Percentiles rank a stretch among this genome's conserved stretches.
These are phyloP conservation scores for Pseudotulostoma volvatum DNA, from an alignment of 495 filamentous ascomycete species.

Conservation along the genomic window DNA sequence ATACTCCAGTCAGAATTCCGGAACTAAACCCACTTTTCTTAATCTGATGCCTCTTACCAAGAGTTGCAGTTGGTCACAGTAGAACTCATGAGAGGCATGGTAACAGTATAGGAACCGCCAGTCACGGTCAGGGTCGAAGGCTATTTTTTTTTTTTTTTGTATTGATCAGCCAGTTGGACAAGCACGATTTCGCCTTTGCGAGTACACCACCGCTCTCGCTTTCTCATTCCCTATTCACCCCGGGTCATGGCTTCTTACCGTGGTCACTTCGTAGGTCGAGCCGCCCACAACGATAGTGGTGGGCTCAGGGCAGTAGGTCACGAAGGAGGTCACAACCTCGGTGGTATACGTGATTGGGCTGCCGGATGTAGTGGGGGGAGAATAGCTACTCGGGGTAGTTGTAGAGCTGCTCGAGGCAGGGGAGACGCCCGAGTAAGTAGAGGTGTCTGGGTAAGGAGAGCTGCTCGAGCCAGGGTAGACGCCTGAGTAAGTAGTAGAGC, in stretches of 20 bases:
- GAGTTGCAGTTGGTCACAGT: constrained; percentile 47
- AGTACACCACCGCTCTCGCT: too few relatives aligned
- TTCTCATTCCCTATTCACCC: too few relatives aligned
- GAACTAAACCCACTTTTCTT: background rate
- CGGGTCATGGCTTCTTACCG: constrained; percentile 39
- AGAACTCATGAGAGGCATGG: constrained; percentile 47
- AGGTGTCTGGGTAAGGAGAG: too few relatives aligned
- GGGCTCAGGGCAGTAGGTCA: constrained; percentile 71
- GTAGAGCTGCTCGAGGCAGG: constrained; percentile 2
- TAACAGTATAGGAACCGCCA: constrained; percentile 44
- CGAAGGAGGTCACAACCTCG: constrained; percentile 61
- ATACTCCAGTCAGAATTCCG: background rate
- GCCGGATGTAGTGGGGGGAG: too few relatives aligned
- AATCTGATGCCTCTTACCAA: constrained; percentile 31
- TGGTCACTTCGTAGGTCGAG: constrained; percentile 65
- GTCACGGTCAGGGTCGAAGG: constrained; percentile 68
- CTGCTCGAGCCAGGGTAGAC: too few relatives aligned
- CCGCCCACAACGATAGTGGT: constrained; percentile 53
- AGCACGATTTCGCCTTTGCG: too few relatives aligned
- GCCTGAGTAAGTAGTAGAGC: too few relatives aligned
- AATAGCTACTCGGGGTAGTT: constrained; percentile 25
- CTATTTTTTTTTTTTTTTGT: constrained; percentile 19
- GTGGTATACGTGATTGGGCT: constrained; percentile 32
- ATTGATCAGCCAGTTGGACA: constrained; percentile 7
- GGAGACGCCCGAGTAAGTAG: too few relatives aligned